These are phyloP conservation scores for Dendryphion nanum DNA, from an alignment of 2,329 filamentous ascomycete species.

Conservation along the genomic window DNA sequence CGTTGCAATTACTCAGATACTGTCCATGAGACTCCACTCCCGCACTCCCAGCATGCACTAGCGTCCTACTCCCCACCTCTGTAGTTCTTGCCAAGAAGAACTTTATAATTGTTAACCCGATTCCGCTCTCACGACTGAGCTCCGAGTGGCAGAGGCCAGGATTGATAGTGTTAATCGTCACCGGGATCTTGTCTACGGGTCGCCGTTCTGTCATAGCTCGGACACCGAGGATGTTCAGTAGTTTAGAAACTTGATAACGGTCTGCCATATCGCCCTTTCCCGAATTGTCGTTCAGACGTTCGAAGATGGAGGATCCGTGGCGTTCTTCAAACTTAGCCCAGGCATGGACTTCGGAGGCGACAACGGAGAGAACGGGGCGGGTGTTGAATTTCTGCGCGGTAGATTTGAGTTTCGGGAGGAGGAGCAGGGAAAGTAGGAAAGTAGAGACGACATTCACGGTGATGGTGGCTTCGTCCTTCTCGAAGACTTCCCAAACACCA, in stretches of 20 bases:
- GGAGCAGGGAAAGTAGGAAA: constrained; percentile 10
- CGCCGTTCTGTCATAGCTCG: constrained; percentile 21
- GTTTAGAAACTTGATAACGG: constrained; percentile 29
- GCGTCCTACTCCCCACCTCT: constrained; percentile 41
- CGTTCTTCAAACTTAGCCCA: constrained; percentile 23
- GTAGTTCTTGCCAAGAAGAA: constrained; percentile 34
- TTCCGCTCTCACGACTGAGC: constrained; percentile 16
- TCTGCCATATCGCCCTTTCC: constrained; percentile 11
- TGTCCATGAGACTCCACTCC: constrained; percentile 41
- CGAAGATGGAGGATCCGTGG: constrained; percentile 17
- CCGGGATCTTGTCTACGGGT: constrained; percentile 14
- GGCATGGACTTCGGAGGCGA: constrained; percentile 31
- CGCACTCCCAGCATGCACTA: constrained; percentile 38
- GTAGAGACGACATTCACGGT: constrained; percentile 19
- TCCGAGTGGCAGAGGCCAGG: constrained; percentile 34
- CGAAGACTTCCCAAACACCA: constrained; percentile 20
- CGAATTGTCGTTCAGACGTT: constrained; percentile 17
- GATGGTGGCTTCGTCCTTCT: constrained; percentile 47
- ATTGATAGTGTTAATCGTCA: constrained; percentile 32
- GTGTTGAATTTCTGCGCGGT: constrained; percentile 21
- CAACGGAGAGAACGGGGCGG: constrained; percentile 27
- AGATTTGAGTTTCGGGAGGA: constrained; percentile 44
- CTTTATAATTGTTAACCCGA: constrained; percentile 9
- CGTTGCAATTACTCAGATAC: constrained; percentile 38
- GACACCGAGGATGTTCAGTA: constrained; percentile 28